Evolutionary conservation across 805 yeast genomes (phyloP).

Genomic region (Brettanomyces custersianus): DNA sequence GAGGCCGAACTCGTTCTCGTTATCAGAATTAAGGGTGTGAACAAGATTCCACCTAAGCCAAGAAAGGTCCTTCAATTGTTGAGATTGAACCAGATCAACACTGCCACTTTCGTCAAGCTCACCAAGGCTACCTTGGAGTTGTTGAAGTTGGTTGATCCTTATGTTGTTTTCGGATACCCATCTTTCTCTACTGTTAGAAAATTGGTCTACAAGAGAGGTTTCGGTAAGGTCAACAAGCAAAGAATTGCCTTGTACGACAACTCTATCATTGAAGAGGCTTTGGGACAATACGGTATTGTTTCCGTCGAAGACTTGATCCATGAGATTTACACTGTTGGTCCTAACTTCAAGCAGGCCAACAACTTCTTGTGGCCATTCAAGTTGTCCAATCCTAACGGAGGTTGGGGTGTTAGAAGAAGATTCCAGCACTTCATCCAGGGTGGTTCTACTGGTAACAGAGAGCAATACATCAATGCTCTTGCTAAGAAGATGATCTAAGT

Average conservation of each 20-base stretch:
- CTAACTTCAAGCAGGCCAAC: slow-evolving; percentile 97
- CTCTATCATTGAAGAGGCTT: slow-evolving; percentile 75
- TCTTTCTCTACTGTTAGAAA: slow-evolving; percentile 84
- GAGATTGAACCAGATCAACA: slow-evolving; percentile 88
- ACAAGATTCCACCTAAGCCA: slow-evolving; percentile 98
- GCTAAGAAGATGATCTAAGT: slow-evolving; percentile 87
- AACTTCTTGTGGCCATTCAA: slow-evolving; percentile 98
- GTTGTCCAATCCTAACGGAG: slow-evolving; percentile 94
- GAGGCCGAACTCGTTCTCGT: slow-evolving; percentile 92
- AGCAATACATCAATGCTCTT: slow-evolving; percentile 88
- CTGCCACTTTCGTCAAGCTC: slow-evolving; percentile 90
- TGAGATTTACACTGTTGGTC: slow-evolving; percentile 94
- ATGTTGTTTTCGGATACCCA: slow-evolving; percentile 97
- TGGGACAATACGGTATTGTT: slow-evolving; percentile 88
- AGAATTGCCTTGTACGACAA: slow-evolving; percentile 87
- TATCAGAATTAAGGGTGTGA: slow-evolving; percentile 98
- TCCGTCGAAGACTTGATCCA: slow-evolving; percentile 92
- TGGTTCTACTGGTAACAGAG: slow-evolving; percentile 98
- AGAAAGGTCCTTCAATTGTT: slow-evolving; percentile 94
- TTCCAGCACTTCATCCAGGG: slow-evolving; percentile 96
- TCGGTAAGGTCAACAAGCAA: slow-evolving; percentile 95
- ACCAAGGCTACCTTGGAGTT: slow-evolving; percentile 94
- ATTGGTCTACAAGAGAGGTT: slow-evolving; percentile 95
- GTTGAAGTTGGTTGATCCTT: slow-evolving; percentile 90
- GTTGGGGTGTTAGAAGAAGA: slow-evolving; percentile 96